These are phyloP conservation scores for Trichomonas vaginalis DNA, from an alignment of 208 protist genomes.

Conservation along the genomic window DNA sequence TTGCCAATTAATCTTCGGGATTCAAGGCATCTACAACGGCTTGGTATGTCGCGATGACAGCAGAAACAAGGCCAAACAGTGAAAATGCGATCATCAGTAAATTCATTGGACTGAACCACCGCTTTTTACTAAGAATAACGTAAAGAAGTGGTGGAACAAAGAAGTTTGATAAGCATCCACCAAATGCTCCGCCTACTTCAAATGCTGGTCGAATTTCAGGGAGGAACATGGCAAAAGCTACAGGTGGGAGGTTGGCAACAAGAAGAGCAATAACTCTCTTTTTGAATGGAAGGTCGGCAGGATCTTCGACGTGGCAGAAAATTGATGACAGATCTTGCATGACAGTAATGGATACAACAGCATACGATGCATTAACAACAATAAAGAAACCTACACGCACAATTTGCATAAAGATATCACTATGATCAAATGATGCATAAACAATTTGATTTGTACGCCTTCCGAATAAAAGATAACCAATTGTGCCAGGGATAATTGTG, in stretches of 20 bases:
- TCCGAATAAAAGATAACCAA: neutral
- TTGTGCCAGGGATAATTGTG: neutral
- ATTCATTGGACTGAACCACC: neutral
- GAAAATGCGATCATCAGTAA: neutral
- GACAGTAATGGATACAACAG: neutral
- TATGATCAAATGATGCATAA: neutral
- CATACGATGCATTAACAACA: neutral
- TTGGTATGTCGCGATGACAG: neutral
- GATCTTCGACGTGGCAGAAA: neutral
- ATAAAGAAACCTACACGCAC: neutral
- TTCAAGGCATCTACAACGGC: neutral
- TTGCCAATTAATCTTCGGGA: neutral
- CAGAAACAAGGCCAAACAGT: neutral
- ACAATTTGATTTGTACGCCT: neutral
- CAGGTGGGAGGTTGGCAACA: neutral
- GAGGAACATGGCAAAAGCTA: neutral
- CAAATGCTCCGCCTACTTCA: neutral
- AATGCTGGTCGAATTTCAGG: neutral
- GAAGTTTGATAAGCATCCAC: neutral
- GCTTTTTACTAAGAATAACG: neutral
- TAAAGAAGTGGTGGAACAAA: neutral
- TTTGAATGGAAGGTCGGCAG: neutral
- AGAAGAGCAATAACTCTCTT: neutral
- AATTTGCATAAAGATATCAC: neutral
- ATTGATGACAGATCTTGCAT: neutral